A percentile compares a stretch with the other conserved stretches of the same genome.
Evolutionary conservation across 2,329 filamentous ascomycete genomes (phyloP).

Genomic region (Aspergillus eucalypticola): DNA sequence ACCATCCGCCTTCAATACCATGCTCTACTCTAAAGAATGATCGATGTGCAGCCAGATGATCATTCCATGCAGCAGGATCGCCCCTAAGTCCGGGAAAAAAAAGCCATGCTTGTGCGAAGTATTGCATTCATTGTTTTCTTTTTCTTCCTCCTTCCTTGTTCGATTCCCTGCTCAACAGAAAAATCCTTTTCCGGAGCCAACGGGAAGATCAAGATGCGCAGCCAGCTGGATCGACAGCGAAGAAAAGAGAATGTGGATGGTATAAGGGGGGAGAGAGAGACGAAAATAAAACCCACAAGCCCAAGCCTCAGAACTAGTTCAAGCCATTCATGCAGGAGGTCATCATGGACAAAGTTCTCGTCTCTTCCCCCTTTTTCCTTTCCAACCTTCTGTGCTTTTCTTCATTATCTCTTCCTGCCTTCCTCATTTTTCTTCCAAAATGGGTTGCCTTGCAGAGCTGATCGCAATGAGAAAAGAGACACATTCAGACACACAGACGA

Average conservation of each 20-base stretch:
- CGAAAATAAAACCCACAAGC: background rate
- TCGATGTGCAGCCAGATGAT: background rate
- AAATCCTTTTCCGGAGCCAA: background rate
- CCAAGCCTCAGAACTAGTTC: slow-evolving; percentile 1
- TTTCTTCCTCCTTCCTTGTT: background rate
- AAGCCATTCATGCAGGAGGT: slow-evolving; percentile 4
- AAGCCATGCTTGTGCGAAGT: background rate
- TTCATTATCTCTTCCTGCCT: background rate
- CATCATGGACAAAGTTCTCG: background rate
- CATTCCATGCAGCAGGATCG: background rate
- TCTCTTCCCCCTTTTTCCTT: background rate
- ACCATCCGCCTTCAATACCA: background rate
- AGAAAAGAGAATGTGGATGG: background rate
- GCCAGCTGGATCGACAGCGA: background rate
- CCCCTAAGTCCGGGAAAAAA: background rate
- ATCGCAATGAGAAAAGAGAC: slow-evolving; percentile 3
- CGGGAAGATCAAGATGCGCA: background rate
- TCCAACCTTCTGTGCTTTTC: background rate
- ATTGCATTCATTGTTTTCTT: background rate
- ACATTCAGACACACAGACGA: background rate
- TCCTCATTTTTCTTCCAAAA: background rate
- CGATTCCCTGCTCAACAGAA: background rate
- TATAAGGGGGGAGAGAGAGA: background rate
- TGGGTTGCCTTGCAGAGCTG: slow-evolving; percentile 2
- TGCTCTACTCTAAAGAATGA: background rate